Conservation (phyloP, 2,329 filamentous ascomycete species). For the Fusarium kyushuense region DNA sequence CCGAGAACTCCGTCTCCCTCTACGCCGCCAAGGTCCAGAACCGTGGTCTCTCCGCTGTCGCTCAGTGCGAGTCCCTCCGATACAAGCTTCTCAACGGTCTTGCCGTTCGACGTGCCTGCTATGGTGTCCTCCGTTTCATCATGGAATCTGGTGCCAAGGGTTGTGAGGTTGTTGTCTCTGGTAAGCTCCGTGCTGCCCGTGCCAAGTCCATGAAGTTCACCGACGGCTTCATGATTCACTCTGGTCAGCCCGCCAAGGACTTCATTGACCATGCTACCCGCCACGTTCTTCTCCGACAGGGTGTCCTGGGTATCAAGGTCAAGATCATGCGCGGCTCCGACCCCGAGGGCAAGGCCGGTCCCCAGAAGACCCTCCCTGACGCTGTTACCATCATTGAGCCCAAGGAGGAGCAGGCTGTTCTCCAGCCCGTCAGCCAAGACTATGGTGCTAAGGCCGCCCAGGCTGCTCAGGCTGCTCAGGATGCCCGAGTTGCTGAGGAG, state of each 20-base stretch:
- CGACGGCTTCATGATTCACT: conserved; percentile 99
- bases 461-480: conserved; percentile 72
- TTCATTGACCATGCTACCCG: conserved; percentile 99
- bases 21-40: conserved; percentile 99
- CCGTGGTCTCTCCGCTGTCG: conserved; percentile 99
- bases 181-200: conserved; percentile 98
- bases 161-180: conserved; percentile 99
- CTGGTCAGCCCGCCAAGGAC: conserved; percentile 98
- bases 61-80: conserved; percentile 99
- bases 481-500: conserved; percentile 70
- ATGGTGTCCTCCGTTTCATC: conserved; percentile 99
- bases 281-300: conserved; percentile 99
- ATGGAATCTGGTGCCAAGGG: conserved; percentile 99
- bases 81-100: conserved; percentile 99
- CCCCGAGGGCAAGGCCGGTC: conserved; percentile 98
- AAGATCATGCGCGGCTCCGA: conserved; percentile 99
- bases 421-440: conserved; percentile 97
- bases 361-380: conserved; percentile 97
- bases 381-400: conserved; percentile 99
- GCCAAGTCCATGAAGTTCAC: conserved; percentile 99
- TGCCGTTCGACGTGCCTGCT: conserved; percentile 98
- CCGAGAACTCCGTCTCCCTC: conserved; percentile 99
- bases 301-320: conserved; percentile 99
- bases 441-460: conserved; percentile 91
- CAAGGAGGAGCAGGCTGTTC: conserved; percentile 97